Conservation (phyloP, 495 filamentous ascomycete genomes). For the Penicillium diatomitis region DNA sequence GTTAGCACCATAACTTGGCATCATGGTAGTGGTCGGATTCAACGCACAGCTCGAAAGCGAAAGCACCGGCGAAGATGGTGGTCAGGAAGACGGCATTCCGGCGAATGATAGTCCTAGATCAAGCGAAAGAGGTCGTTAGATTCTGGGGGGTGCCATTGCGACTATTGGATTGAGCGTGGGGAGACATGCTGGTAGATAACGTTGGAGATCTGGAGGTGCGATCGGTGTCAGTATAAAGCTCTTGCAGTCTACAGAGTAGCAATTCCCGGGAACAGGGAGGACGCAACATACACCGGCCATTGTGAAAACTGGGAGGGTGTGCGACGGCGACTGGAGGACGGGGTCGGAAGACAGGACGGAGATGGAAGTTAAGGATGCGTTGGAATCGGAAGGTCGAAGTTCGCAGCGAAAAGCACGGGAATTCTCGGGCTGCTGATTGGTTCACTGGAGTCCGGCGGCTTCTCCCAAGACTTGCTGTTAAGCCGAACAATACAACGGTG, state of each 20-base stretch:
- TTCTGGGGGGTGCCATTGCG: constrained; percentile 6
- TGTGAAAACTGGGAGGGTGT: constrained; percentile 25
- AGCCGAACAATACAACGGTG: constrained; percentile 1
- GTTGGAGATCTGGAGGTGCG: constrained; percentile 42
- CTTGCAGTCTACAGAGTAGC: neutral
- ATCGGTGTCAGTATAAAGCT: constrained; percentile 23
- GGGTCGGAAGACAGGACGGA: neutral
- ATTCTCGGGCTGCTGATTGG: constrained; percentile 40
- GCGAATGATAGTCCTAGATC: constrained; percentile 67
- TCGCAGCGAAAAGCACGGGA: constrained; percentile 34
- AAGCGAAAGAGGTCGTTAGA: constrained; percentile 13
- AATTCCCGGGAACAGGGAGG: neutral
- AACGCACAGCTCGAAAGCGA: constrained; percentile 87
- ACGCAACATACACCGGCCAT: constrained; percentile 42
- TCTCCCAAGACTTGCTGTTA: constrained; percentile 6
- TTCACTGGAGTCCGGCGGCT: constrained; percentile 16
- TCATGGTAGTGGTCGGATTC: constrained; percentile 4
- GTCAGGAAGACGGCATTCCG: constrained; percentile 80
- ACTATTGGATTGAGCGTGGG: constrained; percentile 11
- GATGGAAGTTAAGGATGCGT: constrained; percentile 5
- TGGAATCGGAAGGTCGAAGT: constrained; percentile 21
- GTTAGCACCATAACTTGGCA: constrained; percentile 6
- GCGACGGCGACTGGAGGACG: constrained; percentile 8
- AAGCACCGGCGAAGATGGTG: constrained; percentile 75
- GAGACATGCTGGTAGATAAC: constrained; percentile 75